phyloP scores from a whole-genome alignment of 768 basidiomycete genomes.

The Lactarius sanguifluus region DNA sequence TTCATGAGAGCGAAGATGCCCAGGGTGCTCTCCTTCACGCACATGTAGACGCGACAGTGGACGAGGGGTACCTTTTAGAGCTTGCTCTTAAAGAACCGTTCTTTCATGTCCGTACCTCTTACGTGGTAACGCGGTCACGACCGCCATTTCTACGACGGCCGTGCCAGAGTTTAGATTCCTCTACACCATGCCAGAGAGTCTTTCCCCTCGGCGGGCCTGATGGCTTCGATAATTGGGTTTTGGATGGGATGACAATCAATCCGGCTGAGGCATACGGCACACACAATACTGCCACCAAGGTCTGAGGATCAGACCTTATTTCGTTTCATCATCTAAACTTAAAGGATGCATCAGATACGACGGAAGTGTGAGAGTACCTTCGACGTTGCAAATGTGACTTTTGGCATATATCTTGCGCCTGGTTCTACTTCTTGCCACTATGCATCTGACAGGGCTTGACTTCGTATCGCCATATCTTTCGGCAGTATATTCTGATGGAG shows the following conservation, averaged over 20 bases:
- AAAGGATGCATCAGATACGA: conserved; percentile 57
- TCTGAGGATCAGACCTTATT: conserved; percentile 29
- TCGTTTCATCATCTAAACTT: background rate
- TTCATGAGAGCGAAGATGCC: conserved; percentile 55
- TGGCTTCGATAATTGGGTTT: conserved; percentile 69
- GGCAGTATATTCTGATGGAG: conserved; percentile 57
- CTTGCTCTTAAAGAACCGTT: conserved; percentile 56
- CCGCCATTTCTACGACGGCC: conserved; percentile 42
- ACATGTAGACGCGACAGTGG: conserved; percentile 74
- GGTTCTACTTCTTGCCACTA: background rate
- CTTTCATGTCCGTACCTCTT: conserved; percentile 56
- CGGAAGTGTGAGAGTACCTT: conserved; percentile 66
- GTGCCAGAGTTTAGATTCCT: conserved; percentile 58
- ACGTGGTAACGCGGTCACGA: conserved; percentile 42
- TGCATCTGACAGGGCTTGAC: conserved; percentile 36
- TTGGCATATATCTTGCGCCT: background rate
- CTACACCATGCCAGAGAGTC: conserved; percentile 51
- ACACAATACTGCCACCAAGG: conserved; percentile 69
- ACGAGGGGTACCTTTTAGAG: conserved; percentile 49
- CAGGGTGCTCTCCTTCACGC: conserved; percentile 71
- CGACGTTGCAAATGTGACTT: too few relatives aligned
- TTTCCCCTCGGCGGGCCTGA: conserved; percentile 61
- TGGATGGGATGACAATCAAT: conserved; percentile 61
- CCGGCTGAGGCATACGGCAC: conserved; percentile 71
- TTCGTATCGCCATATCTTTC: conserved; percentile 56